Percentiles rank a stretch among this genome's conserved stretches.
These are phyloP conservation scores for Leishmania tropica DNA, from an alignment of 208 protist genomes.

Conservation along the genomic window DNA sequence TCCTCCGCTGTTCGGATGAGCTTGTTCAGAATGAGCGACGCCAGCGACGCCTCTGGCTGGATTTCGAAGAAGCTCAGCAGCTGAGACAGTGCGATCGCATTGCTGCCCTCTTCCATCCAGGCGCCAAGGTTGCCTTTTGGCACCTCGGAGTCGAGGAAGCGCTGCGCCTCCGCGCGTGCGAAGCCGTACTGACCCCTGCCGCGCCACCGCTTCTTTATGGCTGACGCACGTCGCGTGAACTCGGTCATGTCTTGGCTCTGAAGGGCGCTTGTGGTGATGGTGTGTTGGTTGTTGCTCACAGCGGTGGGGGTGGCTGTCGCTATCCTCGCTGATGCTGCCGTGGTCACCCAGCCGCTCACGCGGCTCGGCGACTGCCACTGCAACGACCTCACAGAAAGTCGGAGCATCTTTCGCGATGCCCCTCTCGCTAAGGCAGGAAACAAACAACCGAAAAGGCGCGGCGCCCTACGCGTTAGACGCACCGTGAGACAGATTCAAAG, in stretches of 20 bases:
- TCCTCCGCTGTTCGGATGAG: constrained; percentile 69
- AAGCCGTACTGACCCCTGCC: constrained; percentile 67
- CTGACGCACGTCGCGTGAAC: constrained; percentile 28
- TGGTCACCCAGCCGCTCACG: background rate
- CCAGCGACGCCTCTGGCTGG: constrained; percentile 61
- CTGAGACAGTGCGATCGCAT: constrained; percentile 78
- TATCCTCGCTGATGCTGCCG: background rate
- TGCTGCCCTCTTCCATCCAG: constrained; percentile 77
- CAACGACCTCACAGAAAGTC: background rate
- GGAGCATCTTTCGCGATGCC: background rate
- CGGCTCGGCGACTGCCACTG: constrained; percentile 10
- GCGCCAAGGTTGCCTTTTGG: constrained; percentile 52
- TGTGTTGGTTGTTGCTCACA: background rate
- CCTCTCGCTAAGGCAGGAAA: background rate
- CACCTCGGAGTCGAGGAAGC: constrained; percentile 83
- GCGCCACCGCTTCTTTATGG: constrained; percentile 66
- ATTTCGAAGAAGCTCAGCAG: constrained; percentile 80
- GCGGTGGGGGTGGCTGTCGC: background rate
- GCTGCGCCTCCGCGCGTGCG: constrained; percentile 69
- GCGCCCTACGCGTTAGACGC: background rate
- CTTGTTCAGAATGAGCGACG: constrained; percentile 62
- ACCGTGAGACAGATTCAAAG: background rate
- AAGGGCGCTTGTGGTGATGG: background rate
- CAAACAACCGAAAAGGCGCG: background rate
- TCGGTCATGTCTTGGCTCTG: background rate